Base-by-base conservation (phyloP, 1,139 yeast species). In the Hansenula sp. region DNA sequence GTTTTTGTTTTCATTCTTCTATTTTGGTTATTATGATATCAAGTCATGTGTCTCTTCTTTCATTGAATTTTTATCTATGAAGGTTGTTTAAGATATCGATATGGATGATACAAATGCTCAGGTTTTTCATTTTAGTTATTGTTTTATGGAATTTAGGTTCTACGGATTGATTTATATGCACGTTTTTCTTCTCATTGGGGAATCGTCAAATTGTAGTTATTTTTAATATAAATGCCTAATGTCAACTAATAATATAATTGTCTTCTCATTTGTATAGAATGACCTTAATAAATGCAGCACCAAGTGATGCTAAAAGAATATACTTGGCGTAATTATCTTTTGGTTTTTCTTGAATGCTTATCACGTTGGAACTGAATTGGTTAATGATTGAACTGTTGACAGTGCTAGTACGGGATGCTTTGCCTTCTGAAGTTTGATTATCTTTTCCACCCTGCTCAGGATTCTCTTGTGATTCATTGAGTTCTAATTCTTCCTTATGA, bases 331-430 rank as follows among this genome's bases (percentile, higher is more conserved):
- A 35, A 0, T 36, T 8, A 1, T 13, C 5, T 5, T 19, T 25
- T 12, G 31, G 31, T 7, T 39, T 36, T 2, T 43, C 38, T 1
- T 48, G 36, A 1, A 52, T 18, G 16, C 42, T 47, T n/a, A 53
- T 47, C n/a, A 49, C 39, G 16, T 48, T 53, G 1, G 49, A 36
- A n/a, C 45, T 44, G 33, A 52, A 53, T 1, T 50, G 38, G 39
- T 54, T 54, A 13, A 57, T 49, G 8, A 38, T 37, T 2, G 52
- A 40, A 25, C 41, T 46, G 36, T 51, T 48, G 7, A 46, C 47
- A 9, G 18, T 47, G 15, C 38, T 41, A 13, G 46, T 36, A 5
- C 36, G 45, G 13, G 35, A 40, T 0, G 30, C 15, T 3, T 36
- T 39, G 11, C 42, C 40, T 15, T 38, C 43, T 13, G 27, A 16